phyloP scores from a whole-genome alignment of 805 yeast genomes.

The Spathaspora gorwiae region DNA sequence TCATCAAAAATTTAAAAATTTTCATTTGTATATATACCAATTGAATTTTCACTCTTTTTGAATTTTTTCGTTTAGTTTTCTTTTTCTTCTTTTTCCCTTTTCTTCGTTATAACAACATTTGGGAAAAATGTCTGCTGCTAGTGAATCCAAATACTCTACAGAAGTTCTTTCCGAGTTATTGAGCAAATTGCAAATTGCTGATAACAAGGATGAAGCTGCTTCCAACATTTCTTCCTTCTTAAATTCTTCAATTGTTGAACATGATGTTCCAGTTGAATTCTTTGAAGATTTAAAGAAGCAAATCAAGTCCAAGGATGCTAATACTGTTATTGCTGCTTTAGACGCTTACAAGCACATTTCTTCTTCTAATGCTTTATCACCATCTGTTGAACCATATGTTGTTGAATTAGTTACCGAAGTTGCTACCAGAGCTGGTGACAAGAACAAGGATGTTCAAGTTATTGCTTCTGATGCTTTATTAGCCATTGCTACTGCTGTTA shows the following conservation, averaged over 20 bases:
- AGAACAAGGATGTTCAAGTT: constrained; percentile 68
- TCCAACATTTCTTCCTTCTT: constrained; percentile 86
- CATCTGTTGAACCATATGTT: constrained; percentile 94
- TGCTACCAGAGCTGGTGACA: constrained; percentile 83
- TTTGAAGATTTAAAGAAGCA: constrained; percentile 72
- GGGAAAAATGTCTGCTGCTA: constrained; percentile 47
- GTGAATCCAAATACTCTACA: constrained; percentile 58
- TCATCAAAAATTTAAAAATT: no score
- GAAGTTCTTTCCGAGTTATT: constrained; percentile 92
- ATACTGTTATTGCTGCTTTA: constrained; percentile 69
- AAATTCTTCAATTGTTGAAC: constrained; percentile 96
- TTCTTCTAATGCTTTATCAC: constrained; percentile 67
- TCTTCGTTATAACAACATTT: constrained; percentile 15
- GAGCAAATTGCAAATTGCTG: constrained; percentile 90
- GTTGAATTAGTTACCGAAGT: constrained; percentile 72
- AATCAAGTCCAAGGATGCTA: constrained; percentile 73
- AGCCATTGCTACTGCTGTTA: constrained; percentile 74
- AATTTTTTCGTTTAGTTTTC: constrained; percentile 1
- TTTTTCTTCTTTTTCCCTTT: constrained; percentile 12
- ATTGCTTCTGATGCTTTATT: constrained; percentile 73
- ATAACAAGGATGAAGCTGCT: constrained; percentile 81
- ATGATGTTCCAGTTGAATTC: constrained; percentile 91
- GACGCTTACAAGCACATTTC: constrained; percentile 85
- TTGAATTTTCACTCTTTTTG: not conserved
- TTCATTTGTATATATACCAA: no score